These are phyloP conservation scores for Sphaceloma murrayae DNA, from an alignment of 2,329 filamentous ascomycete species.

Conservation along the genomic window DNA sequence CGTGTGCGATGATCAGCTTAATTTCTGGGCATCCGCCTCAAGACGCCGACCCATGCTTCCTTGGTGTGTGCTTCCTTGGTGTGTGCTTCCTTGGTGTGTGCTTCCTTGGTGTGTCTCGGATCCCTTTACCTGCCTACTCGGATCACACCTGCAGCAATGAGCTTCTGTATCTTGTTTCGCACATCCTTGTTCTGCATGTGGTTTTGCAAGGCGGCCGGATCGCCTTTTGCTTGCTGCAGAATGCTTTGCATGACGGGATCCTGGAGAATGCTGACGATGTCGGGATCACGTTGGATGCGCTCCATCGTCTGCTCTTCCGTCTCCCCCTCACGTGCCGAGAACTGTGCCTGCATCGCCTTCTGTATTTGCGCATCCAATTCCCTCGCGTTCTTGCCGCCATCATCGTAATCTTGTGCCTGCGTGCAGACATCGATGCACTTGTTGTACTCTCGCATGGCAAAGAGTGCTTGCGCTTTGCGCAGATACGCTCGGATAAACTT, in stretches of 20 bases:
- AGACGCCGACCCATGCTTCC: no score
- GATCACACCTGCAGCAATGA: slow-evolving; percentile 87
- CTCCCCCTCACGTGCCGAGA: slow-evolving; percentile 82
- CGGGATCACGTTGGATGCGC: slow-evolving; percentile 79
- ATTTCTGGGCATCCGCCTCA: not conserved
- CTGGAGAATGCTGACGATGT: slow-evolving; percentile 35
- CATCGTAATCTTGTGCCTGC: slow-evolving; percentile 69
- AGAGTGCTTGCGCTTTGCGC: slow-evolving; percentile 88
- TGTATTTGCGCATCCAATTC: slow-evolving; percentile 93
- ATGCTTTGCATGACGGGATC: slow-evolving; percentile 98
- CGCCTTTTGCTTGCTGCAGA: slow-evolving; percentile 87
- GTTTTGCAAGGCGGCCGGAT: slow-evolving; percentile 85
- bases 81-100: no score
- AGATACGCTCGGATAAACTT: slow-evolving; percentile 95
- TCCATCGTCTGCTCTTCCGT: slow-evolving; percentile 84
- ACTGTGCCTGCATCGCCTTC: slow-evolving; percentile 86
- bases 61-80: no score
- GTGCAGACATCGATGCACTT: slow-evolving; percentile 84
- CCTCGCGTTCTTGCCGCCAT: slow-evolving; percentile 66
- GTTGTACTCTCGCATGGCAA: slow-evolving; percentile 97
- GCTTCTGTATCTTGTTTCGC: slow-evolving; percentile 82
- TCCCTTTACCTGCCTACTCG: slow-evolving; percentile 25
- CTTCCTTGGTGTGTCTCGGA: no score
- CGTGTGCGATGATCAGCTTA: no score
- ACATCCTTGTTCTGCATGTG: slow-evolving; percentile 93